Evolutionary conservation across 805 yeast genomes (phyloP), one percentile per base, ranked within the genome.

Genomic region (Starmerella sirachaensis): DNA sequence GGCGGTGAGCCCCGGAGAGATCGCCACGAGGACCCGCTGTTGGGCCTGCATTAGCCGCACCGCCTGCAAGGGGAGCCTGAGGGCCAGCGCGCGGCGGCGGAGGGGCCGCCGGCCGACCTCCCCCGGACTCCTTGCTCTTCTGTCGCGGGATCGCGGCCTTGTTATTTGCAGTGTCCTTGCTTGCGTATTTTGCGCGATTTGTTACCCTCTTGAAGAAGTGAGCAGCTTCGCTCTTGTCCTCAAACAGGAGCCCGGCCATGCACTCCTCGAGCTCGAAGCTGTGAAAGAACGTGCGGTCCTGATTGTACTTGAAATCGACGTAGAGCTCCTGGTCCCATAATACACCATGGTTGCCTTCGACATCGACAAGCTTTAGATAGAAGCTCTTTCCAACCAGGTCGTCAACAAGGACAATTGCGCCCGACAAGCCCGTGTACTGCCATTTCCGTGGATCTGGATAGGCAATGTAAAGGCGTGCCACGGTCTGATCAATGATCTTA

Each of bases 251-350:
- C 0, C 97, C 98, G 9, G 76, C 85, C 36, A 67, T 68, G 55
- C 94, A 86, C 17, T 82, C 93, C 50, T 91, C 97, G 31, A 84
- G 65, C 62, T 91, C 98, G 61, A 91, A 91, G 6, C 93, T 69
- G 57, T 91, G 97, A 68, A 91, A 91, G 60, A 83, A 91, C 27
- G 93, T 76, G 22, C 98, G 71, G 58, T 91, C 98, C 59, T 91
- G 97, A 54, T 81, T 73, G 60, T 91, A 91, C 50, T 78, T 77
- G 58, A 91, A 85, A 51, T 82, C 78, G 10, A 83, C 76, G 52
- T 82, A 88, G 33, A 91, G 60, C 59, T 91, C 98, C 59, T 91
- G 98, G 58, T 91, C 98, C 98, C 98, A 91, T 0, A 91, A 48
- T 0, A 91, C 94, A 24, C 97, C 97, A 29, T 79, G 65, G 44